Evolutionary conservation across 2,329 filamentous ascomycete species (phyloP).

Genomic region (Curvularia verruculosa): DNA sequence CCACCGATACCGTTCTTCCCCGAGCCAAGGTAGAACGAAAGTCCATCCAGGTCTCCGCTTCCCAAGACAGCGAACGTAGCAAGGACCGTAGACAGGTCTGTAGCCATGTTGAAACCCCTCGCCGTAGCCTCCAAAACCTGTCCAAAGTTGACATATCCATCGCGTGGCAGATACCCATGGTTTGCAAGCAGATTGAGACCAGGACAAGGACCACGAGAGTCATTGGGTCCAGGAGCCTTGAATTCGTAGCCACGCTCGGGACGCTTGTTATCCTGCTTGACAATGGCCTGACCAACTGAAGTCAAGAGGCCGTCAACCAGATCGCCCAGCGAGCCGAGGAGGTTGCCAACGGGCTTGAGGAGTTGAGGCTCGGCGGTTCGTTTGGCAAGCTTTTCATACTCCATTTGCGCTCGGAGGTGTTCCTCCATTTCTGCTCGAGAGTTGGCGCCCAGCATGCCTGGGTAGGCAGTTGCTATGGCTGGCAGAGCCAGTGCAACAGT

Average conservation of each 20-base stretch:
- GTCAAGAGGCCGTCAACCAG: constrained; percentile 24
- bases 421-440: constrained; percentile 23
- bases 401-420: constrained; percentile 15
- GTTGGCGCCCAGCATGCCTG: constrained; percentile 22
- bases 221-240: constrained; percentile 22
- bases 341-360: constrained; percentile 12
- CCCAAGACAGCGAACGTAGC: constrained; percentile 27
- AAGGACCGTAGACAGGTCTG: constrained; percentile 43
- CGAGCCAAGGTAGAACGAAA: constrained; percentile 29
- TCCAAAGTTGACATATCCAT: constrained; percentile 43
- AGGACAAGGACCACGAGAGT: constrained; percentile 53
- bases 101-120: constrained; percentile 33
- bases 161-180: constrained; percentile 56
- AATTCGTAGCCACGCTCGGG: constrained; percentile 29
- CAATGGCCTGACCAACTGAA: constrained; percentile 25
- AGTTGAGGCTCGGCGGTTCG: constrained; percentile 18
- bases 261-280: constrained; percentile 24
- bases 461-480: constrained; percentile 22
- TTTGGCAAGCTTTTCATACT: constrained; percentile 14
- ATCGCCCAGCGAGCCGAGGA: constrained; percentile 16
- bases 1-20: constrained; percentile 28
- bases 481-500: constrained; percentile 18
- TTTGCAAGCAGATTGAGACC: constrained; percentile 62
- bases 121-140: constrained; percentile 24
- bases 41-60: constrained; percentile 29